Conservation (phyloP, 495 filamentous ascomycete genomes). For the Cetradonia linearis region DNA sequence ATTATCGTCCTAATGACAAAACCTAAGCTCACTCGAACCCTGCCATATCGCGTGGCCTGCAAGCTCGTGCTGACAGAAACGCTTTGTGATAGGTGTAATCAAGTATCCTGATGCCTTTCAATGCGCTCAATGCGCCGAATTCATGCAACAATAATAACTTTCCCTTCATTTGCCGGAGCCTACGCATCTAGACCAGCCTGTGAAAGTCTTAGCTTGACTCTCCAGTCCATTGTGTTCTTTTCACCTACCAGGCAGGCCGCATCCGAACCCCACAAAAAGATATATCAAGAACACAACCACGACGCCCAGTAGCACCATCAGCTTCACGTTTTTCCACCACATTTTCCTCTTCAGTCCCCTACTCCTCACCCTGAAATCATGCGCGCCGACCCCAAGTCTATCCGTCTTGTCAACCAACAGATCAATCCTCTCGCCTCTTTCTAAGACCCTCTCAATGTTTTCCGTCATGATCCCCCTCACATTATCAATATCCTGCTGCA, state of each 20-base stretch:
- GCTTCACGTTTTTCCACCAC: constrained; percentile 99
- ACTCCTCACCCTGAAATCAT: constrained; percentile 81
- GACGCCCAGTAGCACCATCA: constrained; percentile 75
- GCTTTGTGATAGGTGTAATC: background rate
- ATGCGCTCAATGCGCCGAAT: background rate
- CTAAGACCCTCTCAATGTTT: constrained; percentile 93
- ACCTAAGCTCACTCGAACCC: background rate
- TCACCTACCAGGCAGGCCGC: constrained; percentile 49
- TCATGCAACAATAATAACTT: background rate
- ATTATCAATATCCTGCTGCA: constrained; percentile 80
- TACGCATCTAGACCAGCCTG: constrained; percentile 23
- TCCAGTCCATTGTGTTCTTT: background rate
- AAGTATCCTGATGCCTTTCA: background rate
- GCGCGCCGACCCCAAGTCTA: constrained; percentile 69
- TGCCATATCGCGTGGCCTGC: too few species aligned
- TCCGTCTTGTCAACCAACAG: constrained; percentile 96
- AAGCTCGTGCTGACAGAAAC: background rate
- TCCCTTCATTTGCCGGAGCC: constrained; percentile 14
- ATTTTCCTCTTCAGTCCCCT: constrained; percentile 77
- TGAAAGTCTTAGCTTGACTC: background rate
- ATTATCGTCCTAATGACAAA: background rate
- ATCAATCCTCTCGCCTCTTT: constrained; percentile 92
- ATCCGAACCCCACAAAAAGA: constrained; percentile 63
- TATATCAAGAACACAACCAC: constrained; percentile 81
- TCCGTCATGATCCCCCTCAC: constrained; percentile 95